These are phyloP conservation scores for Talaromyces funiculosus DNA, from an alignment of 2,329 filamentous ascomycete species.

Conservation along the genomic window DNA sequence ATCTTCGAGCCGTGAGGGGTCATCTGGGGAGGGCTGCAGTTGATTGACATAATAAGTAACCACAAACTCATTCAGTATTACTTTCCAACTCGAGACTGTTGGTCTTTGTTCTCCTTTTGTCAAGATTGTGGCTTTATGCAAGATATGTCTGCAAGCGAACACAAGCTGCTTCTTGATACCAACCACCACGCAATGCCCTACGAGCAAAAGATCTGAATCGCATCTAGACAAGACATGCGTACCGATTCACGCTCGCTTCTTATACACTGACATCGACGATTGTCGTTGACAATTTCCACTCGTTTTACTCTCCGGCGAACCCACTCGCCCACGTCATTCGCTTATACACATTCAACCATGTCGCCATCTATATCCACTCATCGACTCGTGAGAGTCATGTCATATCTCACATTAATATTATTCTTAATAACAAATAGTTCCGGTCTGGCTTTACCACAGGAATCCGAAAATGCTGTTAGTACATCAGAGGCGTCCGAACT, in stretches of 20 bases:
- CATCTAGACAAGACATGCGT: neutral
- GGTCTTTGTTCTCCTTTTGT: neutral
- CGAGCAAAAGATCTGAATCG: neutral
- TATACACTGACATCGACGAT: neutral
- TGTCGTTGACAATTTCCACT: conserved; percentile 1
- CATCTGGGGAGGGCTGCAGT: neutral
- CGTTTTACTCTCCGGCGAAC: neutral
- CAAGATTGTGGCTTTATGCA: neutral
- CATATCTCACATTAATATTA: conserved; percentile 12
- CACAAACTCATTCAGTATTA: neutral
- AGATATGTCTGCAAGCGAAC: neutral
- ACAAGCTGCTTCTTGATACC: neutral
- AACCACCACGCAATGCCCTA: neutral
- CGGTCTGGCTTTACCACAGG: conserved; percentile 1
- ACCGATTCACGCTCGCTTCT: neutral
- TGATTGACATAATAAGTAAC: neutral
- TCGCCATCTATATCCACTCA: neutral
- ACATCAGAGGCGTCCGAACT: neutral
- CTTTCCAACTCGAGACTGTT: neutral
- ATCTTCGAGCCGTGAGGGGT: neutral
- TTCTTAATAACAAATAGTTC: conserved; percentile 8
- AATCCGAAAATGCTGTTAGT: neutral
- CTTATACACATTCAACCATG: conserved; percentile 1
- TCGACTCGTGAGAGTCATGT: neutral
- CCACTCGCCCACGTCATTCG: conserved; percentile 7